phyloP scores from a whole-genome alignment of 2,329 filamentous ascomycete species.

The Sarocladium strictum region DNA sequence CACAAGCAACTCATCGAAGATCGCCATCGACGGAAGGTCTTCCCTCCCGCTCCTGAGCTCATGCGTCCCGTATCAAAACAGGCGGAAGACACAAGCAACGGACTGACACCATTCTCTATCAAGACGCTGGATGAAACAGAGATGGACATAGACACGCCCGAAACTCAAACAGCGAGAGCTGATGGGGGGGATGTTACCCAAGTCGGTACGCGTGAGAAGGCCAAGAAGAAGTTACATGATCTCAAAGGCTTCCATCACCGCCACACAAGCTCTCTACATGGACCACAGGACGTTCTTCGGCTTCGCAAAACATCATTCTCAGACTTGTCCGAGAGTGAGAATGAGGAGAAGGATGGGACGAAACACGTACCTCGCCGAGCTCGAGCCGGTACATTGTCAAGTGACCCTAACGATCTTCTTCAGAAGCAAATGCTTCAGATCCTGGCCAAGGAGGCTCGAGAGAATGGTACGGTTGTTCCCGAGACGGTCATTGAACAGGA shows the following conservation, averaged over 20 bases:
- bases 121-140: conserved; percentile 17
- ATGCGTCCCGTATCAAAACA: conserved; percentile 26
- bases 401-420: conserved; percentile 44
- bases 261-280: conserved; percentile 42
- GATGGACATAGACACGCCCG: conserved; percentile 2
- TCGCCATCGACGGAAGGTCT: conserved; percentile 68
- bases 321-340: conserved; percentile 55
- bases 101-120: conserved; percentile 19
- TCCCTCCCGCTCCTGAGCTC: conserved; percentile 35
- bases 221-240: conserved; percentile 53
- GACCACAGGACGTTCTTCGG: conserved; percentile 46
- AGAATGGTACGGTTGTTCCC: conserved; percentile 27
- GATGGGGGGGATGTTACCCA: conserved; percentile 29
- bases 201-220: conserved; percentile 50
- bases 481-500: conserved; percentile 27
- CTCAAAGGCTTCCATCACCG: conserved; percentile 50
- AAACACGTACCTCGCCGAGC: conserved; percentile 24
- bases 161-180: conserved; percentile 15
- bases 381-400: conserved; percentile 42
- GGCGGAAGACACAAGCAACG: conserved; percentile 19
- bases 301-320: conserved; percentile 41
- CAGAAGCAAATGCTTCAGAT: conserved; percentile 59
- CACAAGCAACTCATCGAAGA: conserved; percentile 82
- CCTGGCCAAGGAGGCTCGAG: conserved; percentile 47
- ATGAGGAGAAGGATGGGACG: conserved; percentile 29